Evolutionary conservation across 2,329 filamentous ascomycete species (phyloP), one percentile per base, ranked within the genome.

Genomic region (Nemania sp.): DNA sequence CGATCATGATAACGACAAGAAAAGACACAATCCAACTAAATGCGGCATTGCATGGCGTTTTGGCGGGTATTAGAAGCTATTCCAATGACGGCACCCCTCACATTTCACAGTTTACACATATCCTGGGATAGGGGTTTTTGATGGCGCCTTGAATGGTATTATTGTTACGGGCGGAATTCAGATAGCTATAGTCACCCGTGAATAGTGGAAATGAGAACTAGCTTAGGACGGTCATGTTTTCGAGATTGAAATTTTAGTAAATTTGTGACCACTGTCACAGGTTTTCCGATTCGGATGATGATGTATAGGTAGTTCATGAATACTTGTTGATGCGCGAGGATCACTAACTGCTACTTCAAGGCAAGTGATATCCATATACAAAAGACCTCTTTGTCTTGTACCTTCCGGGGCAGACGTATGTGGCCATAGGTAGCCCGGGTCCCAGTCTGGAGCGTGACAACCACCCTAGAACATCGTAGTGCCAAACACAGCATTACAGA

Each of bases 11-110:
- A 62, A 69, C 24, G 63, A 70, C 27, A 47, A 57, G 26, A 49
- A 54, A 18, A 54, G 62, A 45, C 55, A 62, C 32, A 49, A 55
- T 47, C 11, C 51, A 59, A 57, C 51, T 60, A 10, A 52, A 58
- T 59, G 55, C n/a, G 59, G 68, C 68, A 70, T 70, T 59, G 62
- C 65, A 57, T 43, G 68, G 68, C 62, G 65, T 70, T 70, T 68
- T 49, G 65, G 61, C 18, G 27, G 43, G 18, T 41, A 62, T 63
- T 64, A 62, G 27, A 64, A 35, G 27, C 27, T 59, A 24, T 59
- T 18, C 24, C 43, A 47, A 58, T 26, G 15, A 62, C 22, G 35
- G 27, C 47, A 58, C 7, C 27, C 57, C 32, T 26, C 38, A 15
- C 53, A 35, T 29, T 51, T 11, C 29, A 53, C 22, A 60, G 35